phyloP scores from a whole-genome alignment of 305 asterid species.

The Fraxinus nigra region DNA sequence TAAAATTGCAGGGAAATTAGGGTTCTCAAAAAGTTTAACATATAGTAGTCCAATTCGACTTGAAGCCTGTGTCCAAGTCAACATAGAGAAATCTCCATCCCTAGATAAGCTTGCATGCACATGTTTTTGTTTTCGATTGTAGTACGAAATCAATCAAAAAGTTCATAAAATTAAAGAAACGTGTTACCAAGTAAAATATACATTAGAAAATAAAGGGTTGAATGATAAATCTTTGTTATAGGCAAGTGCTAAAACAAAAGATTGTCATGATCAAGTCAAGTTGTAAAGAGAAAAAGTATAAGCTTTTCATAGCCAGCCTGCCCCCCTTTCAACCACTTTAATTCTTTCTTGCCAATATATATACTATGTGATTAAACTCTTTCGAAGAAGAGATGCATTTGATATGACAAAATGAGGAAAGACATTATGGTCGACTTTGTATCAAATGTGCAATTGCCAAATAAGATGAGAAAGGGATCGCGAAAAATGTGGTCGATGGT shows the following conservation, averaged over 20 bases:
- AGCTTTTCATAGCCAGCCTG: background rate
- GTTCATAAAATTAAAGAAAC: background rate
- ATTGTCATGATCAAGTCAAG: constrained; percentile 29
- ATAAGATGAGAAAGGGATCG: constrained; percentile 39
- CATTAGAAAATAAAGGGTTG: background rate
- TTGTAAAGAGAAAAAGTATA: background rate
- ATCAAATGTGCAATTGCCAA: background rate
- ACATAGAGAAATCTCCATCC: background rate
- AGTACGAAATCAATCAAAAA: background rate
- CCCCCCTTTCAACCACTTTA: background rate
- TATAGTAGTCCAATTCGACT: background rate
- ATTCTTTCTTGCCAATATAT: constrained; percentile 30
- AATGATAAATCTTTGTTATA: constrained; percentile 4
- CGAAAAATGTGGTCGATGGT: constrained; percentile 56
- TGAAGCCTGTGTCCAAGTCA: background rate
- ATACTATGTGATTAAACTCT: background rate
- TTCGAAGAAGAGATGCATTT: background rate
- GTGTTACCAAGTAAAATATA: background rate
- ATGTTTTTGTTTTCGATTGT: background rate
- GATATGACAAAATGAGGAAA: constrained; percentile 24
- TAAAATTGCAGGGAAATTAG: background rate
- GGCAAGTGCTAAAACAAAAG: constrained; percentile 17
- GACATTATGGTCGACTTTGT: background rate
- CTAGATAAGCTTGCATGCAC: background rate
- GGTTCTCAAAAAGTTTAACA: background rate